Conservation (phyloP, 2,329 filamentous ascomycete species). For the Paecilomyces sp. region DNA sequence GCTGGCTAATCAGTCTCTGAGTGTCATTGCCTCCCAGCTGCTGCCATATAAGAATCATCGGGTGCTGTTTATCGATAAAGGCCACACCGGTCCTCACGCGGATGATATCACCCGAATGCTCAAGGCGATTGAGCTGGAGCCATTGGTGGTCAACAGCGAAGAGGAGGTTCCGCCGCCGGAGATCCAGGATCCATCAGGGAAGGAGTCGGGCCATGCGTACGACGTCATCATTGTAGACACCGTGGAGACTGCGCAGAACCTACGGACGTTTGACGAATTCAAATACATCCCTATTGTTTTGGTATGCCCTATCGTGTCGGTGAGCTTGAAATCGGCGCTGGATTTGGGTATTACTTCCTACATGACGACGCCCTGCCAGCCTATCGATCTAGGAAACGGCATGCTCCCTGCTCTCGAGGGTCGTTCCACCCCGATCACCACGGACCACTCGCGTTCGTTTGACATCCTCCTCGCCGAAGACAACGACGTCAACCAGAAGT, state of each 20-base stretch:
- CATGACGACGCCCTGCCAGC: conserved; percentile 88
- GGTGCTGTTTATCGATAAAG: conserved; percentile 85
- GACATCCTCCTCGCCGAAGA: conserved; percentile 89
- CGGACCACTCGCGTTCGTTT: conserved; percentile 87
- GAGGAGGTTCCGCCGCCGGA: conserved; percentile 52
- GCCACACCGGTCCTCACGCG: conserved; percentile 64
- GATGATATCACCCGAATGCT: conserved; percentile 70
- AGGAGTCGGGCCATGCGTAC: conserved; percentile 54
- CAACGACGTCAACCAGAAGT: conserved; percentile 87
- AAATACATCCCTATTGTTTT: conserved; percentile 92
- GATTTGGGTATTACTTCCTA: conserved; percentile 92
- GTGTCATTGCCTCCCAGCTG: conserved; percentile 64
- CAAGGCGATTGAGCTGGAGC: conserved; percentile 64
- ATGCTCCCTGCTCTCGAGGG: conserved; percentile 91
- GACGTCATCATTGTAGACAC: conserved; percentile 91
- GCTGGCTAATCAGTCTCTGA: conserved; percentile 67
- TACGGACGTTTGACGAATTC: conserved; percentile 80
- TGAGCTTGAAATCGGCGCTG: conserved; percentile 81
- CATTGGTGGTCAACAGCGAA: conserved; percentile 67
- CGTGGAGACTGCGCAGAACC: conserved; percentile 70
- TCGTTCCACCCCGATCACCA: conserved; percentile 76
- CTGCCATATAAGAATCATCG: conserved; percentile 80
- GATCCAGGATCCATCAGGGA: conserved; percentile 39
- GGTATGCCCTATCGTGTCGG: conserved; percentile 75
- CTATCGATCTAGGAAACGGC: conserved; percentile 86